Evolutionary conservation across 176 grass and related monocot species (phyloP), one percentile per base, ranked within the genome.

Genomic region (Oryza glaberrima): DNA sequence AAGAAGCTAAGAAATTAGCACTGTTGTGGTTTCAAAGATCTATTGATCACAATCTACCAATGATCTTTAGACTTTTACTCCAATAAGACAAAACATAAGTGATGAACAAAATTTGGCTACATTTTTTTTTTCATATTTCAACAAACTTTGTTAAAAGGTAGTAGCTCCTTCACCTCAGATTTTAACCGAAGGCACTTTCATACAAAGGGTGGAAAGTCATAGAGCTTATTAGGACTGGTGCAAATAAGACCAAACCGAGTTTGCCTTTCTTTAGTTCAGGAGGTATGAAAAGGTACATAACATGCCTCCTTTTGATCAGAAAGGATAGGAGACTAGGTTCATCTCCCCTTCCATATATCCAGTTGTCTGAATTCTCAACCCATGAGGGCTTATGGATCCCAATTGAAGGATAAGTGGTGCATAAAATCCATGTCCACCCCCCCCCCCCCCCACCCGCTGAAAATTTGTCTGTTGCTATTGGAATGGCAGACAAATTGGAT

Each of bases 261-360:
- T 63, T 23, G 14, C 52, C 4, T 73, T 82, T 46, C 10, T 73
- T 51, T 30, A 63, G 9, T 82, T 82, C 16, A 47, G 38, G 52
- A 46, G 10, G 16, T 64, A 48, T 12, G 44, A 74, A 83, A 64
- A 82, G 36, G 25, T 65, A 74, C 10, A 82, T 36, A 83, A 48
- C 40, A 74, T 46, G 11, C 54, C 0, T 83, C 16, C 23, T 46
- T 64, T 74, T 47, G 3, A 40, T 46, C 70, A 74, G 40, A 47
- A 74, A 46, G 28, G 15, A 73, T 83, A 73, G 81, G 11, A 83
- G 58, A 64, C 15, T 65, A 83, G 71, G 70, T 83, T 83, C 71
- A 75, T 36, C 81, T 49, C 81, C 70, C 41, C 26, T 65, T 66
- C 81, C 16, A 66, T 75, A 48, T 16, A 1, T 64, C 32, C 47